Percentiles rank a stretch among this genome's conserved stretches.
Conservation (phyloP, 2,329 filamentous ascomycete species). For the Verticillium zaregamsianum region DNA sequence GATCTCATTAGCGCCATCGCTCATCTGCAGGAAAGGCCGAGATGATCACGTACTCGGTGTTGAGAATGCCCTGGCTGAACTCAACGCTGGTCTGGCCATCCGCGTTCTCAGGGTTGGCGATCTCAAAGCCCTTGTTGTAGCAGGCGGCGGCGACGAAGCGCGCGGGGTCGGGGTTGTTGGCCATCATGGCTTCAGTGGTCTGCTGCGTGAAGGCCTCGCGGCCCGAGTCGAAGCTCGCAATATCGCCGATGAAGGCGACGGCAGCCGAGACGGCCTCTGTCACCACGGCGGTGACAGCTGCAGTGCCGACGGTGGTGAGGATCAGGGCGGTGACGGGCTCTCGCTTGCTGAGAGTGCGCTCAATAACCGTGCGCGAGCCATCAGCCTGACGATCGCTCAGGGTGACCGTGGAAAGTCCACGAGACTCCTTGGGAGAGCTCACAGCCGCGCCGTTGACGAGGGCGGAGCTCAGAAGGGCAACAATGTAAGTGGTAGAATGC, state of each 20-base stretch:
- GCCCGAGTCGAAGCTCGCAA: slow-evolving; percentile 1
- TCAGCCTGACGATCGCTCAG: neutral
- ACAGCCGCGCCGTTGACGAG: slow-evolving; percentile 3
- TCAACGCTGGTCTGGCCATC: slow-evolving; percentile 5
- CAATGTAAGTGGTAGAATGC: slow-evolving; percentile 3
- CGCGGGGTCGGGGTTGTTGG: slow-evolving; percentile 2
- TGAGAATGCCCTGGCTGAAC: slow-evolving; percentile 1
- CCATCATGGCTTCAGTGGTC: slow-evolving; percentile 4
- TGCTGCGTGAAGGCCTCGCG: slow-evolving; percentile 6
- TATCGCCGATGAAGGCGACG: neutral
- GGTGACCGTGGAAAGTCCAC: neutral
- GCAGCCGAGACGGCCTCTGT: neutral
- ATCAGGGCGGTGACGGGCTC: neutral
- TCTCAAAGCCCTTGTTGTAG: slow-evolving; percentile 5
- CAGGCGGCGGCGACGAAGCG: slow-evolving; percentile 4
- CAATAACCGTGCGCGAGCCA: neutral
- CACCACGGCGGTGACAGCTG: neutral
- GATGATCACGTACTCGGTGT: slow-evolving; percentile 5
- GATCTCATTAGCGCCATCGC: neutral
- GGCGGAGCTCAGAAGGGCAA: neutral
- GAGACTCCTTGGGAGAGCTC: neutral
- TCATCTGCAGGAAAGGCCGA: neutral
- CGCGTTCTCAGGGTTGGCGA: neutral
- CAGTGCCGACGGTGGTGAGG: neutral
- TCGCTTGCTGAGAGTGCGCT: slow-evolving; percentile 1